Evolutionary conservation across 2,329 filamentous ascomycete genomes (phyloP).

Genomic region (Fusarium sp.): DNA sequence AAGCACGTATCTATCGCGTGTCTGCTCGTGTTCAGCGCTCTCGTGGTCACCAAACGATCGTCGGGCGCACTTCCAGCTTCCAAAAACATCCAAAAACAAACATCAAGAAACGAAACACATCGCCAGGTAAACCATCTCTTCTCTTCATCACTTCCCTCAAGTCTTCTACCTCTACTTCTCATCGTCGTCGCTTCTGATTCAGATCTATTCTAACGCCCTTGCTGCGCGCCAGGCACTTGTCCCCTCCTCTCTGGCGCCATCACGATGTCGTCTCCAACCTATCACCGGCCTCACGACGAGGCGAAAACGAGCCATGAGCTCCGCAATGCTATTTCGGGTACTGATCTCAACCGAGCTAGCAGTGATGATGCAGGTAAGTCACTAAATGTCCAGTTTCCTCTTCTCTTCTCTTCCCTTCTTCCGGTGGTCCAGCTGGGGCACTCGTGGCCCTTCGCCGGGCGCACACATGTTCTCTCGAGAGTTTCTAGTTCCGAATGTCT

Average conservation of each 20-base stretch:
- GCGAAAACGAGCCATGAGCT: slow-evolving; percentile 1
- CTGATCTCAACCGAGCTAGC: slow-evolving; percentile 3
- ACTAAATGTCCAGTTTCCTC: not conserved
- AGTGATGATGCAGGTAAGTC: slow-evolving; percentile 18
- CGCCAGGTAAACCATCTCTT: slow-evolving; percentile 11
- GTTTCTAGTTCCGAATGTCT: not conserved
- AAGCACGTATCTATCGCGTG: not conserved
- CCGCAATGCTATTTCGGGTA: slow-evolving; percentile 22
- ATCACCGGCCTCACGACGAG: slow-evolving; percentile 12
- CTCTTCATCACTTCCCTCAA: not conserved
- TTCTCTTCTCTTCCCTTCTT: not conserved
- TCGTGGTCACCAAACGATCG: not conserved
- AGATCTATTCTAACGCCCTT: not conserved
- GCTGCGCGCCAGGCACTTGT: not conserved
- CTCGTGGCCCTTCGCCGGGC: not conserved
- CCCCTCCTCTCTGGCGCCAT: not conserved
- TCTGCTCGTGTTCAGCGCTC: not conserved
- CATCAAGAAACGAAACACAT: not conserved
- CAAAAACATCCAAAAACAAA: not conserved
- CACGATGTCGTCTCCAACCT: slow-evolving; percentile 23
- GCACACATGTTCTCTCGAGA: not conserved
- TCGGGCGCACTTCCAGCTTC: not conserved
- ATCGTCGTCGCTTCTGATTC: no score
- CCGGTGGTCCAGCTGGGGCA: not conserved
- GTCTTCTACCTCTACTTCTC: not conserved